These are phyloP conservation scores for Aspergillus sp. DNA, from an alignment of 2,329 filamentous ascomycete genomes.

Conservation along the genomic window DNA sequence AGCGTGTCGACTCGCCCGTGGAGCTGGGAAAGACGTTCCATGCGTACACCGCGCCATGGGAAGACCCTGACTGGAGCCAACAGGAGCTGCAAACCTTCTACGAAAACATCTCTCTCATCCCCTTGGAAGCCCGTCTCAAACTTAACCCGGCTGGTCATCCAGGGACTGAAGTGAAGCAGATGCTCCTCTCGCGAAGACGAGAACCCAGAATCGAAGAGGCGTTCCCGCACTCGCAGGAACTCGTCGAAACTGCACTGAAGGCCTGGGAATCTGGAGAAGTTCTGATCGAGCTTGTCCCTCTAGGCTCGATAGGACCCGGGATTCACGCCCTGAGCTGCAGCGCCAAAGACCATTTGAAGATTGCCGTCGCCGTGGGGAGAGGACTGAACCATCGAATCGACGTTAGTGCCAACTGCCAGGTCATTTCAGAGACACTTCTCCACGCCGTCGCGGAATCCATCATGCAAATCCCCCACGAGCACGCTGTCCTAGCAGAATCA, in stretches of 20 bases:
- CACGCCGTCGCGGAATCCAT: conserved; percentile 38
- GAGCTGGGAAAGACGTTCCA: conserved; percentile 40
- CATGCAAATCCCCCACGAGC: conserved; percentile 37
- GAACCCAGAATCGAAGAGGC: conserved; percentile 41
- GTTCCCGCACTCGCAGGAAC: conserved; percentile 42
- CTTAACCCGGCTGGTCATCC: conserved; percentile 43
- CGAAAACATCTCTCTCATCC: conserved; percentile 43
- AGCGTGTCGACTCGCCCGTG: conserved; percentile 37
- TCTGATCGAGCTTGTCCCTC: conserved; percentile 35
- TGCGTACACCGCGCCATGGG: conserved; percentile 45
- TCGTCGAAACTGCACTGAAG: conserved; percentile 35
- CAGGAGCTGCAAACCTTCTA: conserved; percentile 51
- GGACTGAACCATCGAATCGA: conserved; percentile 32
- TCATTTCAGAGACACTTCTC: conserved; percentile 40
- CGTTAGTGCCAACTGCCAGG: conserved; percentile 35
- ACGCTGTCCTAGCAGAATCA: conserved; percentile 35
- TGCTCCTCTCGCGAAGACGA: conserved; percentile 40
- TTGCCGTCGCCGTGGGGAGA: conserved; percentile 35
- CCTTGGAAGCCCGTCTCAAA: conserved; percentile 44
- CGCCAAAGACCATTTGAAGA: conserved; percentile 24
- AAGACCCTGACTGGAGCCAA: conserved; percentile 50
- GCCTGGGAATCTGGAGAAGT: conserved; percentile 35
- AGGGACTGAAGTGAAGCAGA: conserved; percentile 46
- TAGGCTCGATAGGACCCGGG: conserved; percentile 32
- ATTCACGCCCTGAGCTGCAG: conserved; percentile 37